phyloP scores from a whole-genome alignment of 1,284 basidiomycete genomes.

The Uromyces viciae-fabae region DNA sequence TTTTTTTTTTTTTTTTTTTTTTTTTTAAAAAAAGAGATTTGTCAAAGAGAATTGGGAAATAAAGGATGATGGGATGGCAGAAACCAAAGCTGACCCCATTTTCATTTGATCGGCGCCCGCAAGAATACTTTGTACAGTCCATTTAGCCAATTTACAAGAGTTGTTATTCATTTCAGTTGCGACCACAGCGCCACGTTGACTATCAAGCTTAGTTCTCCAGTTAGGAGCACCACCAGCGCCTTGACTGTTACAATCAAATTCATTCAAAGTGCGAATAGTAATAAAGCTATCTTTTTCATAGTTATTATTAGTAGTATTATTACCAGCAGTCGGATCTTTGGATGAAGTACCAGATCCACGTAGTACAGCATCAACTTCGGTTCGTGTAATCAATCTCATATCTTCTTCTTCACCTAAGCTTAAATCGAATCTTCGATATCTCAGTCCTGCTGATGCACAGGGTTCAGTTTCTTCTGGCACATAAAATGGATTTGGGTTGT shows the following conservation, averaged over 20 bases:
- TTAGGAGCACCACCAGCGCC: conserved; percentile 91
- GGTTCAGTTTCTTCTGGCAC: conserved; percentile 88
- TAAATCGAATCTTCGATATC: conserved; percentile 93
- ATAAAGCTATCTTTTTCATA: conserved; percentile 60
- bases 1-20: no score
- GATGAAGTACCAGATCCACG: no score
- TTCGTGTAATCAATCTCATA: conserved; percentile 84
- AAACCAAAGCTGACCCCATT: conserved; percentile 69
- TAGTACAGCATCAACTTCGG: conserved; percentile 89
- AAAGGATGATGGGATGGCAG: no score
- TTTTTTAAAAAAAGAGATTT: no score
- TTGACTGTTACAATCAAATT: conserved; percentile 87
- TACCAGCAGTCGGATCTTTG: no score
- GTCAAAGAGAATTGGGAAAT: no score
- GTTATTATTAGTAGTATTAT: conserved; percentile 59
- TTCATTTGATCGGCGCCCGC: conserved; percentile 97
- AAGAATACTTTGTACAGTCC: conserved; percentile 91
- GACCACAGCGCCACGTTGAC: conserved; percentile 93
- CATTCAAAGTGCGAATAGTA: conserved; percentile 92
- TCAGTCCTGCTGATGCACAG: conserved; percentile 89
- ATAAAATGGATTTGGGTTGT: conserved; percentile 91
- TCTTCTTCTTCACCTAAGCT: conserved; percentile 84
- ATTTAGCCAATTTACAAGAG: conserved; percentile 93
- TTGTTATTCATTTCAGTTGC: conserved; percentile 99
- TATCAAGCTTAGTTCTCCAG: conserved; percentile 93